phyloP scores from a whole-genome alignment of 768 basidiomycete species.

The Boletus vinaceobasis region DNA sequence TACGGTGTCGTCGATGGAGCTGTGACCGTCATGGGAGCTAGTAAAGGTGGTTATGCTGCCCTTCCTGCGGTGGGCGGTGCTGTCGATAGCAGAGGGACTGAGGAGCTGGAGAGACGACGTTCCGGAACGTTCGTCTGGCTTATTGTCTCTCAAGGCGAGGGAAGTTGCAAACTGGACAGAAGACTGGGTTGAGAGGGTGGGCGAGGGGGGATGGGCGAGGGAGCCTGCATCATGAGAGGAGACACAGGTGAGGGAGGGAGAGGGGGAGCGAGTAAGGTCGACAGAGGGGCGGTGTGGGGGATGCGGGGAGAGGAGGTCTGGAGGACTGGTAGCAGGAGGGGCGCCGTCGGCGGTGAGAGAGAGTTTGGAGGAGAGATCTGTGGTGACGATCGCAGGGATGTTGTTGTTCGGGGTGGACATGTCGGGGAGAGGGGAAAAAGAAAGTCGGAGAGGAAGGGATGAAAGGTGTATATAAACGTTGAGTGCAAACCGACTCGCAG shows the following conservation, averaged over 20 bases:
- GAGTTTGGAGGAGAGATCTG: conserved; percentile 32
- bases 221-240: conserved; percentile 44
- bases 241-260: conserved; percentile 30
- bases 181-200: conserved; percentile 67
- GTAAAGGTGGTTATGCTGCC: conserved; percentile 54
- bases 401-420: conserved; percentile 19
- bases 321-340: background rate
- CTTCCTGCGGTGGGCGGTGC: conserved; percentile 47
- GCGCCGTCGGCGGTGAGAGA: conserved; percentile 13
- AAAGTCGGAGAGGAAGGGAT: background rate
- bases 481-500: background rate
- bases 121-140: conserved; percentile 57
- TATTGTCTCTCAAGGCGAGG: conserved; percentile 62
- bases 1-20: conserved; percentile 44
- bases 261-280: conserved; percentile 29
- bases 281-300: conserved; percentile 23
- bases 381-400: conserved; percentile 36
- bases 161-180: conserved; percentile 57
- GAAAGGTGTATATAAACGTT: conserved; percentile 6
- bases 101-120: conserved; percentile 51
- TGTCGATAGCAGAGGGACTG: conserved; percentile 34
- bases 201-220: conserved; percentile 58
- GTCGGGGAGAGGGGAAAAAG: background rate
- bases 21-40: conserved; percentile 39
- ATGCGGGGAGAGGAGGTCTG: conserved; percentile 25